Percentiles rank a stretch among this genome's conserved stretches.
phyloP scores from a whole-genome alignment of 2,329 filamentous ascomycete species.

The Calonectria hongkongensis region DNA sequence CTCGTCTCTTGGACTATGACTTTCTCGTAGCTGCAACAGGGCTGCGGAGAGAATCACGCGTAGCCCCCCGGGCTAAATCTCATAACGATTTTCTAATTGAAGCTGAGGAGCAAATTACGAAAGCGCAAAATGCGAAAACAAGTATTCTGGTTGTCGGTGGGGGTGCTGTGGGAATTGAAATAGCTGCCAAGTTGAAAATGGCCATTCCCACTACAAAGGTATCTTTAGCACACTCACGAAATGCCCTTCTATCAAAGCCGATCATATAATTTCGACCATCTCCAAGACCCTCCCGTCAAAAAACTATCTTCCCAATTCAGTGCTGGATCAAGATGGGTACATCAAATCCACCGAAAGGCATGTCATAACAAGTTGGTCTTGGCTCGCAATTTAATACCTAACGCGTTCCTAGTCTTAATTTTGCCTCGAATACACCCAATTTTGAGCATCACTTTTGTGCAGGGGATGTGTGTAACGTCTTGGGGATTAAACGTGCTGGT shows the following conservation, averaged over 20 bases:
- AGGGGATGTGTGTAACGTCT: not conserved
- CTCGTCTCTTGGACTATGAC: constrained; percentile 75
- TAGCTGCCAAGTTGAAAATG: constrained; percentile 85
- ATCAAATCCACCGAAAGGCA: not conserved
- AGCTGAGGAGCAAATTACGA: constrained; percentile 74
- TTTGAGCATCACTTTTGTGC: not conserved
- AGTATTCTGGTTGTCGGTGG: constrained; percentile 85
- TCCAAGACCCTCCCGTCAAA: not conserved
- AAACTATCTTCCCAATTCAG: not conserved
- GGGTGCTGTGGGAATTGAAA: constrained; percentile 86
- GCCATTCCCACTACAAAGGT: constrained; percentile 78
- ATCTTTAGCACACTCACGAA: constrained; percentile 83
- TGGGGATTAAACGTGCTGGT: not conserved
- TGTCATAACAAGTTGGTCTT: not conserved
- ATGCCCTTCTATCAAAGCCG: constrained; percentile 70
- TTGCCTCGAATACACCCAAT: not conserved
- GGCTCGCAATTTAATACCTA: not conserved
- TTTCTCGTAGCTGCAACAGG: constrained; percentile 84
- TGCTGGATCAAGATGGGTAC: not conserved
- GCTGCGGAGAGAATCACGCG: constrained; percentile 81
- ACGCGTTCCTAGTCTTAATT: not conserved
- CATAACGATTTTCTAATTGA: constrained; percentile 79
- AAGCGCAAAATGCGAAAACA: constrained; percentile 70
- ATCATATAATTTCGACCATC: not conserved
- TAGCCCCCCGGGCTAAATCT: constrained; percentile 79